phyloP scores from a whole-genome alignment of 306 rosid species.

The cucumber (Cucumis sativus) region DNA sequence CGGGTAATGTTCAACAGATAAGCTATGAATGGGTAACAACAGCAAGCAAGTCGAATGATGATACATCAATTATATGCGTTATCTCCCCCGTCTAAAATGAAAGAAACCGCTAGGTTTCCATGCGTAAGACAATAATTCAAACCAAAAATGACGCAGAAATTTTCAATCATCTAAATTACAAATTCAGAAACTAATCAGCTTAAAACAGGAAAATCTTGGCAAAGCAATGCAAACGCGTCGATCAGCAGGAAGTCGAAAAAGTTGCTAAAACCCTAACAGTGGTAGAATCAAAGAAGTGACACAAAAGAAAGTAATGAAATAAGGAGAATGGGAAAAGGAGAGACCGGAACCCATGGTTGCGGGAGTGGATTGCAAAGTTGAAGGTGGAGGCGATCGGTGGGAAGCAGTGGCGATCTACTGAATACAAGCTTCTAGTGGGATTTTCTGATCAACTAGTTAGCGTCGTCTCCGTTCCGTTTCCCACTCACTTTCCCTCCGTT shows the following conservation, averaged over 20 bases:
- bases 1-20: neutral
- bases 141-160: neutral
- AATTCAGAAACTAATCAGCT: neutral
- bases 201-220: neutral
- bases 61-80: neutral
- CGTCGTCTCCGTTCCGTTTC: no score
- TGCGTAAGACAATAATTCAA: neutral
- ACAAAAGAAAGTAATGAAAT: no score
- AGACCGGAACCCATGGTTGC: conserved; percentile 16
- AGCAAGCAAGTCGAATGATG: neutral
- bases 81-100: neutral
- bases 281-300: neutral
- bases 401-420: neutral
- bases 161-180: neutral
- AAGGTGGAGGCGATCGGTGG: neutral
- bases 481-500: no score
- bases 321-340: neutral
- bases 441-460: no score
- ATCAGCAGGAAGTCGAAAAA: neutral
- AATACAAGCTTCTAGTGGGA: neutral
- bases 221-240: neutral
- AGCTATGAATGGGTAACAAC: neutral
- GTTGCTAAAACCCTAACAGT: conserved; percentile 4
- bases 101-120: neutral
- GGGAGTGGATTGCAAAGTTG: neutral